A percentile compares a stretch with the other conserved stretches of the same genome.
phyloP scores from a whole-genome alignment of 495 filamentous ascomycete species.

The Penicillium samsonianum region DNA sequence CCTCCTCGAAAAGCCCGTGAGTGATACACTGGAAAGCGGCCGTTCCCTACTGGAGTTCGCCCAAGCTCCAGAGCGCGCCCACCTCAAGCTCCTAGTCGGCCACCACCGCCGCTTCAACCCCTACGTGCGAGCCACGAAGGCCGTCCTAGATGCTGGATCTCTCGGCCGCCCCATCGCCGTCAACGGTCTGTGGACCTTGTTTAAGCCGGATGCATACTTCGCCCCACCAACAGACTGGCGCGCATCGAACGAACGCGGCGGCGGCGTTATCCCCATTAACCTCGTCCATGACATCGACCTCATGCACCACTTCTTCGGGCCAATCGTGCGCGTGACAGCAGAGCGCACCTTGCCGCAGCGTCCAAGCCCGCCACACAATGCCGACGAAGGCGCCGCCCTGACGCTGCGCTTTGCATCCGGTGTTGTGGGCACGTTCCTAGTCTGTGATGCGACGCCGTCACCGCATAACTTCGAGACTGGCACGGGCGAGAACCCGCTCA shows the following conservation, averaged over 20 bases:
- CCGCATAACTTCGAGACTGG: constrained; percentile 58
- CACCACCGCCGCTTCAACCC: constrained; percentile 64
- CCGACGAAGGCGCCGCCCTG: constrained; percentile 59
- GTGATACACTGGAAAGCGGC: constrained; percentile 45
- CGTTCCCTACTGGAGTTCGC: constrained; percentile 32
- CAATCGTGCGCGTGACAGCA: constrained; percentile 52
- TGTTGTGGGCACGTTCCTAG: constrained; percentile 58
- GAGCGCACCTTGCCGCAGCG: constrained; percentile 49
- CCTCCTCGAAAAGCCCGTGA: constrained; percentile 60
- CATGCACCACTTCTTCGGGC: constrained; percentile 58
- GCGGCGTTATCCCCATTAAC: constrained; percentile 59
- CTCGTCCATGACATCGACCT: constrained; percentile 62
- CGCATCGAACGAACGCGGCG: constrained; percentile 30
- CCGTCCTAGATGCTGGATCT: constrained; percentile 36
- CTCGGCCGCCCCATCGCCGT: constrained; percentile 54
- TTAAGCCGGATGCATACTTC: constrained; percentile 56
- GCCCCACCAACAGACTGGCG: constrained; percentile 52
- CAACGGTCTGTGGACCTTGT: constrained; percentile 55
- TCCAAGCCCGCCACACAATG: constrained; percentile 36
- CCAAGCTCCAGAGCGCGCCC: constrained; percentile 21
- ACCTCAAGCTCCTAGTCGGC: constrained; percentile 55
- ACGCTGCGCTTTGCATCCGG: constrained; percentile 58
- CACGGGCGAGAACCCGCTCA: constrained; percentile 59
- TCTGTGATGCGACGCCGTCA: constrained; percentile 52
- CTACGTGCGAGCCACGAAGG: constrained; percentile 53